phyloP scores from a whole-genome alignment of 2,329 filamentous ascomycete species.

The Blumeriella jaapii region DNA sequence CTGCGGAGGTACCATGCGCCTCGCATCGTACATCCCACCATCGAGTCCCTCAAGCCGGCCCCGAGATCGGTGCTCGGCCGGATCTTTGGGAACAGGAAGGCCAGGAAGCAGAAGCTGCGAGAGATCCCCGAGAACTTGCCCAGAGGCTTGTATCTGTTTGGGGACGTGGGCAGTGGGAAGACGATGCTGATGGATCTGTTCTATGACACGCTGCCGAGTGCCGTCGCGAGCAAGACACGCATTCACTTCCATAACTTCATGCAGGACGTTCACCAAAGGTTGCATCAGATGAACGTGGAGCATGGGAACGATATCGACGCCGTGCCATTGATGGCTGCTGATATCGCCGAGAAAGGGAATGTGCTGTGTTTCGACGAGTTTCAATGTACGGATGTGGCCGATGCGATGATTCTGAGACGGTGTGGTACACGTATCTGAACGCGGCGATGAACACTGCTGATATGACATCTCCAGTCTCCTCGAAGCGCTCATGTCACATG shows the following conservation, averaged over 20 bases:
- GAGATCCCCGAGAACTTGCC: constrained; percentile 64
- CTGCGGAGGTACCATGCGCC: constrained; percentile 63
- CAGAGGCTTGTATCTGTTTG: constrained; percentile 85
- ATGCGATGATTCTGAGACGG: constrained; percentile 92
- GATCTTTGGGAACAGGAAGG: constrained; percentile 44
- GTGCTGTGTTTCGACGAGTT: constrained; percentile 98
- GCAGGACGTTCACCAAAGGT: constrained; percentile 87
- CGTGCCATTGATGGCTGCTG: constrained; percentile 85
- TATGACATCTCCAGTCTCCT: constrained; percentile 52
- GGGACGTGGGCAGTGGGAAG: constrained; percentile 94
- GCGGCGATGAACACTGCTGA: background rate
- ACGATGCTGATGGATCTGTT: constrained; percentile 99
- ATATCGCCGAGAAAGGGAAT: constrained; percentile 73
- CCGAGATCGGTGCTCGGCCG: constrained; percentile 43
- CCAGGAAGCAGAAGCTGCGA: constrained; percentile 28
- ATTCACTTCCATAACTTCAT: constrained; percentile 99
- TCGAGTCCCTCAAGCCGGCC: constrained; percentile 55
- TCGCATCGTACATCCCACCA: constrained; percentile 62
- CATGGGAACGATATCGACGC: constrained; percentile 84
- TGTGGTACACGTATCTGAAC: constrained; percentile 25
- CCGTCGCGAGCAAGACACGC: constrained; percentile 72
- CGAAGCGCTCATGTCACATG: constrained; percentile 86
- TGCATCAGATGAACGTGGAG: constrained; percentile 82
- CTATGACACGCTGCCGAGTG: constrained; percentile 77
- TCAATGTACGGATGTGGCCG: constrained; percentile 94